Percentiles rank a stretch among this genome's conserved stretches.
phyloP scores from a whole-genome alignment of 129 eudicot genomes.

The Chrysanthemum makinoi region DNA sequence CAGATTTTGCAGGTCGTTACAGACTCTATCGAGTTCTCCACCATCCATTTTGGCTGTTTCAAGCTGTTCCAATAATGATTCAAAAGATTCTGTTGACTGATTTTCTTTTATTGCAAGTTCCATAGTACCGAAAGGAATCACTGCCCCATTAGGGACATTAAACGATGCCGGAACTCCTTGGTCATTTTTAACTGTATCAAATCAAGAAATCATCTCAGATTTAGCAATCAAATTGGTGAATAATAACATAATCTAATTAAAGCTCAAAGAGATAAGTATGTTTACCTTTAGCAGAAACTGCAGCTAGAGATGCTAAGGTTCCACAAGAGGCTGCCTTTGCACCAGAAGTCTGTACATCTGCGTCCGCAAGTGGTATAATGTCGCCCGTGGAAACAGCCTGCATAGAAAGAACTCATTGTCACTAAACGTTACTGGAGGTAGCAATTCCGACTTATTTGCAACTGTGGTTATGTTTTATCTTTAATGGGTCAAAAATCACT shows the following conservation, averaged over 20 bases:
- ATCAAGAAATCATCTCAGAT: constrained; percentile 15
- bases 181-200: constrained; percentile 65
- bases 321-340: constrained; percentile 96
- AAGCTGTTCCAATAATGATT: constrained; percentile 46
- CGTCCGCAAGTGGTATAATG: constrained; percentile 60
- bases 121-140: constrained; percentile 88
- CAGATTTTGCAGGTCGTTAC: constrained; percentile 55
- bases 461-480: too few relatives aligned
- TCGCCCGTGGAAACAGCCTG: constrained; percentile 50
- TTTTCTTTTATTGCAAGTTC: constrained; percentile 56
- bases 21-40: constrained; percentile 68
- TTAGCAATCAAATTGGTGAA: constrained; percentile 10
- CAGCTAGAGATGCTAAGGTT: constrained; percentile 68
- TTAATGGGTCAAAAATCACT: too few relatives aligned
- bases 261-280: not conserved
- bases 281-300: constrained; percentile 71
- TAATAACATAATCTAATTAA: not conserved
- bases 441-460: too few relatives aligned
- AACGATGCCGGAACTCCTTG: constrained; percentile 85
- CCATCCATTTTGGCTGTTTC: constrained; percentile 67
- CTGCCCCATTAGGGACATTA: constrained; percentile 76
- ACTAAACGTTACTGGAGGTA: not conserved
- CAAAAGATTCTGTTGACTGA: constrained; percentile 49
- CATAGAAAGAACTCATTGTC: constrained; percentile 19
- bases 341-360: constrained; percentile 66